phyloP scores from a whole-genome alignment of 805 yeast species.

The Starmerella floris region DNA sequence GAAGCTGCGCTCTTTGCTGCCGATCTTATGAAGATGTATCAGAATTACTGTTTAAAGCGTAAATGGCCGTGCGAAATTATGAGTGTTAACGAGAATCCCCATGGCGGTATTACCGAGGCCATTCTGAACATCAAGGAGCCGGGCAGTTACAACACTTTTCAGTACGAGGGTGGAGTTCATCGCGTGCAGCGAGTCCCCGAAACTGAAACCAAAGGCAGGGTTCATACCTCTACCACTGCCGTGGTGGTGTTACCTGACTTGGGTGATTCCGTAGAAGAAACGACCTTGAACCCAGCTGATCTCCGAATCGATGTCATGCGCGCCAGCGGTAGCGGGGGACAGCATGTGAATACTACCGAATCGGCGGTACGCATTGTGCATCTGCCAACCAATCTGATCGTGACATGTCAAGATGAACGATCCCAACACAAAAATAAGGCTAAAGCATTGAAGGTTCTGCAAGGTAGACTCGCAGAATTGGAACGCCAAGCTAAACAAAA shows the following conservation, averaged over 20 bases:
- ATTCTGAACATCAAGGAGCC: constrained; percentile 58
- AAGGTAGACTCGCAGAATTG: constrained; percentile 72
- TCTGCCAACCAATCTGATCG: constrained; percentile 78
- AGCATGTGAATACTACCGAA: constrained; percentile 93
- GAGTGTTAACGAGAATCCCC: constrained; percentile 41
- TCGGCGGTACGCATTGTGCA: constrained; percentile 92
- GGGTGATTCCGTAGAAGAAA: constrained; percentile 40
- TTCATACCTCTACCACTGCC: constrained; percentile 93
- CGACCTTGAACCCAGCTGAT: constrained; percentile 73
- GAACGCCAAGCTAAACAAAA: constrained; percentile 54
- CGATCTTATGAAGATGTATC: constrained; percentile 72
- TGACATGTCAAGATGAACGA: constrained; percentile 84
- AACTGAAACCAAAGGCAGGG: constrained; percentile 86
- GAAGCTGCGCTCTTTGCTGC: constrained; percentile 82
- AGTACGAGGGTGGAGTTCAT: constrained; percentile 91
- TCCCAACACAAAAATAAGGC: constrained; percentile 92
- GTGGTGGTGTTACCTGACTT: constrained; percentile 73
- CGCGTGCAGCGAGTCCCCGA: constrained; percentile 89
- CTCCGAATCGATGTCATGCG: constrained; percentile 93
- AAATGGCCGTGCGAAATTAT: constrained; percentile 57
- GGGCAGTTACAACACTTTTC: constrained; percentile 58
- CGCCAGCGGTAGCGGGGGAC: constrained; percentile 95
- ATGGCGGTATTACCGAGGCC: constrained; percentile 60
- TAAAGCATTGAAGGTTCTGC: constrained; percentile 68
- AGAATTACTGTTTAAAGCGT: constrained; percentile 48